Base-by-base conservation (phyloP, 2,329 filamentous ascomycete genomes). In the Fusarium drepaniforme region DNA sequence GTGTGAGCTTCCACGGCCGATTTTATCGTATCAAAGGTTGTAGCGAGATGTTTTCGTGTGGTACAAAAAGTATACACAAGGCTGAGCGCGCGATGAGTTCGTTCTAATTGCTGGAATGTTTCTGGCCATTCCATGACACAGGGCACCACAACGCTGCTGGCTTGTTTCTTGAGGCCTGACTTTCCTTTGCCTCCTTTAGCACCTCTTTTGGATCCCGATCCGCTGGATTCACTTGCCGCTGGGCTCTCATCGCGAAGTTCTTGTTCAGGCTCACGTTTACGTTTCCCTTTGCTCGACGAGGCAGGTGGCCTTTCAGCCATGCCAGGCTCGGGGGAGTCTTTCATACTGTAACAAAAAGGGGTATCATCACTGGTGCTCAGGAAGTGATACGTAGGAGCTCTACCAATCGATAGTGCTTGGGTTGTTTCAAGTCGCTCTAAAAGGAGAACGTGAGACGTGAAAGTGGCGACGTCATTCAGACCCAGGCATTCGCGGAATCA, bases 61-160 rank as follows among this genome's bases (percentile, higher is more conserved):
- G 92, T 97, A 85, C 95, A 97, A 81, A 99, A 98, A 0, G 97
- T 98, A 78, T 95, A 98, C 1, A 98, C 95, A 2, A 98, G 85
- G 78, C 98, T 99, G 70, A 99, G 85, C 1, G 97, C 96, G 71
- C 92, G 90, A 81, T 98, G 94, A 0, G 92, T 93, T 81, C 92
- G 92, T 30, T 93, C 91, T 11, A 98, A 88, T 49, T 87, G 86
- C 67, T 90, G 92, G 82, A 98, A 94, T 56, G 89, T 86, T 1
- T 90, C 88, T 1, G 96, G 95, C 95, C 96, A 98, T 59, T 85
- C 84, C 33, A 86, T 83, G 28, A 80, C 70, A 66, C 85, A 85
- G 11, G 68, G 70, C 56, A 77, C 63, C 11, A 78, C 68, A 7
- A 64, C 53, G 30, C 38, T 76, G 42, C 73, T 81, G 12, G 68